Evolutionary conservation across 225 moss, liverwort and hornwort genomes (phyloP), one percentile per base, ranked within the genome.

Genomic region (Rhytidiadelphus loreus): DNA sequence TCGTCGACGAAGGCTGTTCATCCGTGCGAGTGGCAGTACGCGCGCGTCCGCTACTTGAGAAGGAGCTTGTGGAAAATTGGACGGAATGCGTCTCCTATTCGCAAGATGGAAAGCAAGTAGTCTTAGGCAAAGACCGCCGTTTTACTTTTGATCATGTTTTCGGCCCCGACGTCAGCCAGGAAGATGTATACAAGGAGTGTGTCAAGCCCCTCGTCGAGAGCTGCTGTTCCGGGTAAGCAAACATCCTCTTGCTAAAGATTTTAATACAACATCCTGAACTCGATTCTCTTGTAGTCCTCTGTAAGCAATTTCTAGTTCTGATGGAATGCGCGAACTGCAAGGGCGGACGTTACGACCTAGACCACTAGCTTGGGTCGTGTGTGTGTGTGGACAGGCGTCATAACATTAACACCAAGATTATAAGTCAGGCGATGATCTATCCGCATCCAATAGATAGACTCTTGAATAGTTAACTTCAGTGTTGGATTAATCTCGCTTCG

Each of bases 201-300:
- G 97, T 97, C 90, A 96, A 96, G 93, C 97, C 97, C 57, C 96
- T 97, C 55, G 96, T 97, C 35, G 96, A 97, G 83, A 97, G 97
- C 91, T 97, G 97, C 93, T 92, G 96, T 87, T 91, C 96, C 56
- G 97, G 97, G 97, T 97, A 92, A 88, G 94, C 80, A 61, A 77
- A 72, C 64, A 72, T 77, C 43, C 37, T 46, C 87, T 37, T 30
- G 39, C 20, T 78, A 50, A 59, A 70, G 82, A 57, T 70, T 88
- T 44, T 12, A 63, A 52, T 81, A 43, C 82, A 58, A 56, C 79
- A 59, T 63, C 66, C 33, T 80, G 83, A 87, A 43, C 78, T 81
- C 69, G 39, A 81, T 84, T 80, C 57, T 60, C 44, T 75, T 53
- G 48, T 80, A 44, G 64, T 80, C 44, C 48, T 87, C 48, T 78